Evolutionary conservation across 768 basidiomycete species (phyloP).

Genomic region (Pulveroboletus sp.): DNA sequence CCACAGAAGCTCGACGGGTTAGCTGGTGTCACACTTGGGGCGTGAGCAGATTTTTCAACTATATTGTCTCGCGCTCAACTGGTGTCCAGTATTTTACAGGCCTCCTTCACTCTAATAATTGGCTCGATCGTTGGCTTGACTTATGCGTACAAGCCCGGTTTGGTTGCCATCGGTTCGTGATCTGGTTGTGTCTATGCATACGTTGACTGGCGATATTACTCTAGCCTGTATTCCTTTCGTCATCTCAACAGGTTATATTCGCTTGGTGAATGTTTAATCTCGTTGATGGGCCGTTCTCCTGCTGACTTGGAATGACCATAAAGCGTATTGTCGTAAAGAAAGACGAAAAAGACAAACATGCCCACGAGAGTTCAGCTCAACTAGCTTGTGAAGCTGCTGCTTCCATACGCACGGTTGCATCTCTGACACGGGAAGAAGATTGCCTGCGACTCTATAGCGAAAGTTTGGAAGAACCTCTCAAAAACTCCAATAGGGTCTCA

Average conservation of each 20-base stretch:
- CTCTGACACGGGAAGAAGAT: constrained; percentile 83
- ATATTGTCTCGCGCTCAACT: background rate
- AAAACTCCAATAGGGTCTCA: constrained; percentile 58
- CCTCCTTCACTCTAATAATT: constrained; percentile 61
- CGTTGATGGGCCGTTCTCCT: background rate
- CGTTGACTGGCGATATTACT: background rate
- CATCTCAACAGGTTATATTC: constrained; percentile 76
- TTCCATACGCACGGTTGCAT: constrained; percentile 87
- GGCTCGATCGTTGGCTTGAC: constrained; percentile 76
- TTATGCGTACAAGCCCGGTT: constrained; percentile 77
- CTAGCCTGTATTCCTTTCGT: constrained; percentile 68
- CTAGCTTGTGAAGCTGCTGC: constrained; percentile 90
- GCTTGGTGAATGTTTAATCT: constrained; percentile 52
- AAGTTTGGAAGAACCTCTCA: constrained; percentile 71
- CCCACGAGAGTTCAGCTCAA: constrained; percentile 81
- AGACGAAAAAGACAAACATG: constrained; percentile 74
- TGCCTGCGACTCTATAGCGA: constrained; percentile 65
- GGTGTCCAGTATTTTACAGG: constrained; percentile 67
- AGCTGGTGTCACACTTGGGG: constrained; percentile 84
- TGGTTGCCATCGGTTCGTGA: constrained; percentile 64
- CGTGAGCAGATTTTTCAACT: constrained; percentile 40
- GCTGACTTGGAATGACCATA: constrained; percentile 5
- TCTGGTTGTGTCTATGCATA: background rate
- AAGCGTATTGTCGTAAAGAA: constrained; percentile 87
- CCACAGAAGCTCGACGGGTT: constrained; percentile 89